Percentiles rank a stretch among this genome's conserved stretches.
Conservation (phyloP, 176 grass and related monocot species). For the Zoysia pacifica region DNA sequence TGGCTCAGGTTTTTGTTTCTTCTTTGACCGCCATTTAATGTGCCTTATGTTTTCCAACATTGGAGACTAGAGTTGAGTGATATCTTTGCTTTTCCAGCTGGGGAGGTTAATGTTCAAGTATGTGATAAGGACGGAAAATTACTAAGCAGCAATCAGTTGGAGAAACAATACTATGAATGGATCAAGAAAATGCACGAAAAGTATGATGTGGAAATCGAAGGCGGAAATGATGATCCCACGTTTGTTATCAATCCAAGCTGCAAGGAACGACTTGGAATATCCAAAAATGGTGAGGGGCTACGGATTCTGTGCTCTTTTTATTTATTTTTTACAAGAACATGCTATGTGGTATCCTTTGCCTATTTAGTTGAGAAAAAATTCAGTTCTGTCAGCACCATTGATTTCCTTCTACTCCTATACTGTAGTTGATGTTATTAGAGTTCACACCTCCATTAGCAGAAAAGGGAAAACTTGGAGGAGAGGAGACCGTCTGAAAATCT, state of each 20-base stretch:
- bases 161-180: conserved; percentile 50
- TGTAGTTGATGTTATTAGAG: conserved; percentile 48
- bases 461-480: conserved; percentile 50
- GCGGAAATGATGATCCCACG: conserved; percentile 40
- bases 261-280: conserved; percentile 56
- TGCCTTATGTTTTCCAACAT: neutral
- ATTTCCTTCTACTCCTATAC: conserved; percentile 1
- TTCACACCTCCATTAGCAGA: conserved; percentile 44
- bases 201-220: conserved; percentile 58
- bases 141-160: conserved; percentile 33
- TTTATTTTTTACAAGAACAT: too few relatives aligned
- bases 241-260: conserved; percentile 42
- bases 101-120: conserved; percentile 41
- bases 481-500: conserved; percentile 52
- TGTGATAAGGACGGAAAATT: conserved; percentile 28
- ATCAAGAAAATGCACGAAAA: conserved; percentile 53
- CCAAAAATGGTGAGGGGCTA: conserved; percentile 47
- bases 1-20: conserved; percentile 33
- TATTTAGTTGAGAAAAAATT: neutral
- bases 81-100: conserved; percentile 10
- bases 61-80: too few relatives aligned
- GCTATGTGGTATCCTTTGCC: neutral
- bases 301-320: neutral
- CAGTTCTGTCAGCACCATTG: neutral
- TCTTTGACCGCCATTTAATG: neutral